These are phyloP conservation scores for Coriaria nepalensis DNA, from an alignment of 306 rosid genomes.

Conservation along the genomic window DNA sequence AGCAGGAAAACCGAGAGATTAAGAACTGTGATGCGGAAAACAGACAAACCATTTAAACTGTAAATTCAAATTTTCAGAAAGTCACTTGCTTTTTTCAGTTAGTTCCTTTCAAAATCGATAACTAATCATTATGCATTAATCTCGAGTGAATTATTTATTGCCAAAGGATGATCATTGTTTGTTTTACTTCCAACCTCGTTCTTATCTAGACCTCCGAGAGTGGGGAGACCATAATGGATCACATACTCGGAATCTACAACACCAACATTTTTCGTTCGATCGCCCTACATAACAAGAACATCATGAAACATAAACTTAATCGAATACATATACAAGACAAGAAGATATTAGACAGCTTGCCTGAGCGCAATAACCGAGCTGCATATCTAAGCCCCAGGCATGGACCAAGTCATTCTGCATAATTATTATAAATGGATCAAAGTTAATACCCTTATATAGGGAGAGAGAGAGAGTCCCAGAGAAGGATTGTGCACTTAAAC, in stretches of 20 bases:
- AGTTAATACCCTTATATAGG: too few relatives aligned
- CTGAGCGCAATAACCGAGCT: slow-evolving; percentile 94
- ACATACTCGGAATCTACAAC: slow-evolving; percentile 89
- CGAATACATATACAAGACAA: background rate
- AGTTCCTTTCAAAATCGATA: too few relatives aligned
- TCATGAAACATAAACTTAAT: slow-evolving; percentile 1
- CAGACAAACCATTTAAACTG: too few relatives aligned
- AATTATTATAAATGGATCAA: too few relatives aligned
- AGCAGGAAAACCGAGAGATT: background rate
- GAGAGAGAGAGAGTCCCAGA: too few relatives aligned
- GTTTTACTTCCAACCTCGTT: slow-evolving; percentile 22
- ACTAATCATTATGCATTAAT: too few relatives aligned
- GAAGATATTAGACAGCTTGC: slow-evolving; percentile 27
- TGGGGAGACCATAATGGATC: slow-evolving; percentile 67
- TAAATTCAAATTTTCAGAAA: too few relatives aligned
- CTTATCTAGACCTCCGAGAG: slow-evolving; percentile 67
- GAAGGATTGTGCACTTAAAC: too few relatives aligned
- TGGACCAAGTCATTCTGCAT: slow-evolving; percentile 79
- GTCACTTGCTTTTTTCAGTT: too few relatives aligned
- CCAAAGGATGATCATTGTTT: too few relatives aligned
- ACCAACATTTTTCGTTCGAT: slow-evolving; percentile 66
- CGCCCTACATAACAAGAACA: slow-evolving; percentile 34
- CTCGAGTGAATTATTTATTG: too few relatives aligned
- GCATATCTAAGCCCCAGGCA: slow-evolving; percentile 94
- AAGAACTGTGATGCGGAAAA: too few relatives aligned